phyloP scores from a whole-genome alignment of 139 green algal species.

The Tetraselmis striata region DNA sequence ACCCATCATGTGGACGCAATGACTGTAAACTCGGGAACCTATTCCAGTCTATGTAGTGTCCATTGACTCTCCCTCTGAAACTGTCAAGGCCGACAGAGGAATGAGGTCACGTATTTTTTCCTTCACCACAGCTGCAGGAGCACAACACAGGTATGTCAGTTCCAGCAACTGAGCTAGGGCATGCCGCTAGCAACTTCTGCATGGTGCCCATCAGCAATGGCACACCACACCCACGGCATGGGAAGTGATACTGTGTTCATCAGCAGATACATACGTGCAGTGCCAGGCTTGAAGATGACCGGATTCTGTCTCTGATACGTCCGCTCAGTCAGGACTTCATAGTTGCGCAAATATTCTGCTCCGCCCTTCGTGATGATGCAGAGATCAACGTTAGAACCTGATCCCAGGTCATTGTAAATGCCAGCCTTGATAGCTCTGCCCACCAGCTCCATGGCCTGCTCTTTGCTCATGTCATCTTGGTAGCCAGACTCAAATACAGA shows the following conservation, averaged over 20 bases:
- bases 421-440: conserved; percentile 64
- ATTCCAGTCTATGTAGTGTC: conserved; percentile 69
- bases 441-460: conserved; percentile 81
- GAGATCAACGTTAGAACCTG: conserved; percentile 94
- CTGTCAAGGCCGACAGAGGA: conserved; percentile 44
- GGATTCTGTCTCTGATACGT: conserved; percentile 78
- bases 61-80: conserved; percentile 44
- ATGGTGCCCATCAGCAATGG: background rate
- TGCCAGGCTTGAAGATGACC: conserved; percentile 63
- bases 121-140: conserved; percentile 45
- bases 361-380: conserved; percentile 88
- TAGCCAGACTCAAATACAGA: conserved; percentile 92
- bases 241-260: conserved; percentile 8
- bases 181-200: background rate
- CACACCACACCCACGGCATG: background rate
- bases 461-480: conserved; percentile 86
- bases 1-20: too few relatives aligned
- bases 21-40: too few relatives aligned
- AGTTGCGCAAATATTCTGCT: conserved; percentile 84
- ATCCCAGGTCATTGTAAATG: conserved; percentile 96
- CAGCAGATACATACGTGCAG: conserved; percentile 42
- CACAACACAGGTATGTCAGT: background rate
- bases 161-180: too few relatives aligned
- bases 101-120: conserved; percentile 37
- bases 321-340: conserved; percentile 80